phyloP scores from a whole-genome alignment of 2,329 filamentous ascomycete genomes.

The Gremmenia infestans region DNA sequence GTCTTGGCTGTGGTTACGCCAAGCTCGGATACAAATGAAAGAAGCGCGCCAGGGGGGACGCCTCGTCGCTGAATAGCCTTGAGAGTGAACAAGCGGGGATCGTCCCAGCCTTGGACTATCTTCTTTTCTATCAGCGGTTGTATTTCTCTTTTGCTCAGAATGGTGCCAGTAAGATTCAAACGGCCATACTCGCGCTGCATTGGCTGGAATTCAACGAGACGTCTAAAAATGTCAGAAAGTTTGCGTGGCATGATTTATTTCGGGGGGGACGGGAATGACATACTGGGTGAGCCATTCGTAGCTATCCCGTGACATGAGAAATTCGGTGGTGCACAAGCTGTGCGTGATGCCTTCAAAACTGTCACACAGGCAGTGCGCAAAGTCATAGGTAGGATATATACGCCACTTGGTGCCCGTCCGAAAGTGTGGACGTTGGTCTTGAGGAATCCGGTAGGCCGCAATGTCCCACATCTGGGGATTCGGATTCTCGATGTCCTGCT shows the following conservation, averaged over 20 bases:
- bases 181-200: conserved; percentile 84
- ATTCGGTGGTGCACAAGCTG: conserved; percentile 85
- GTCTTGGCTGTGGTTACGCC: conserved; percentile 77
- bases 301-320: conserved; percentile 71
- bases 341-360: conserved; percentile 86
- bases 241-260: background rate
- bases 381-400: conserved; percentile 91
- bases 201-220: conserved; percentile 74
- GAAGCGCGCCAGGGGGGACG: conserved; percentile 76
- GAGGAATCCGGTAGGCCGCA: conserved; percentile 77
- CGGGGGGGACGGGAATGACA: background rate
- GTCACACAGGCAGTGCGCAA: conserved; percentile 84
- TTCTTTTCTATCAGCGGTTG: background rate
- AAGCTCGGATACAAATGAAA: conserved; percentile 82
- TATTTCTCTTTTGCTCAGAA: conserved; percentile 71
- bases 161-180: conserved; percentile 75
- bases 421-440: conserved; percentile 59
- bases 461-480: conserved; percentile 96
- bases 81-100: conserved; percentile 80
- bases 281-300: conserved; percentile 67
- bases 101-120: conserved; percentile 79
- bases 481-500: conserved; percentile 71
- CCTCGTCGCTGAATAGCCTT: conserved; percentile 76
- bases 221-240: conserved; percentile 48
- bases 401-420: conserved; percentile 76